Evolutionary conservation across 176 grass and related monocot species (phyloP).

Genomic region (Zoysia japonica): DNA sequence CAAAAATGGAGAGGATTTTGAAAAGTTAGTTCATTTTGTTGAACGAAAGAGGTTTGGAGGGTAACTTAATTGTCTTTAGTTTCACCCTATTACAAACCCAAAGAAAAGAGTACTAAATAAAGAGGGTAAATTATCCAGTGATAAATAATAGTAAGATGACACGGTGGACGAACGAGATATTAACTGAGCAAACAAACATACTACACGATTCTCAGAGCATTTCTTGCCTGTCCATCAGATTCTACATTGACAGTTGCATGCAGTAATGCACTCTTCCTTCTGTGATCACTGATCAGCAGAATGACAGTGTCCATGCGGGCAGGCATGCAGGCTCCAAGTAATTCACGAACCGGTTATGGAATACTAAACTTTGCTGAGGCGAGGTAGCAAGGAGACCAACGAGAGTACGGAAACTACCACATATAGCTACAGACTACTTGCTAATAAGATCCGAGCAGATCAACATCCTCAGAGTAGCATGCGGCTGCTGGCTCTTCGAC

Average conservation of each 20-base stretch:
- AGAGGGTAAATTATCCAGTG: background rate
- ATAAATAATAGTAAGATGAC: background rate
- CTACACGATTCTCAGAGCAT: background rate
- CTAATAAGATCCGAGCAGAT: conserved; percentile 47
- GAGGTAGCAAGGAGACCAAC: background rate
- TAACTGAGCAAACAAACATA: background rate
- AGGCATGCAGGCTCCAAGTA: background rate
- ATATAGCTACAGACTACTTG: background rate
- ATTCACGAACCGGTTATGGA: background rate
- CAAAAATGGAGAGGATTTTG: too few relatives aligned
- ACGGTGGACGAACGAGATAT: background rate
- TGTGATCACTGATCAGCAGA: background rate
- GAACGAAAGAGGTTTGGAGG: too few relatives aligned
- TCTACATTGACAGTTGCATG: background rate
- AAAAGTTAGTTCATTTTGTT: too few relatives aligned
- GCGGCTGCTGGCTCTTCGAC: conserved; percentile 26
- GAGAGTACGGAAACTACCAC: background rate
- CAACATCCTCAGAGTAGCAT: conserved; percentile 49
- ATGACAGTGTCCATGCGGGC: conserved; percentile 6
- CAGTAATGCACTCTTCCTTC: too few relatives aligned
- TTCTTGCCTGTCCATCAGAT: background rate
- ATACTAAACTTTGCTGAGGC: background rate
- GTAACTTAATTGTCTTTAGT: too few relatives aligned
- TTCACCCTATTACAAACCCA: too few relatives aligned
- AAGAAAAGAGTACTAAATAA: background rate